Evolutionary conservation across 2,329 filamentous ascomycete genomes (phyloP).

Genomic region (Pseudopyrenochaeta lycopersici): DNA sequence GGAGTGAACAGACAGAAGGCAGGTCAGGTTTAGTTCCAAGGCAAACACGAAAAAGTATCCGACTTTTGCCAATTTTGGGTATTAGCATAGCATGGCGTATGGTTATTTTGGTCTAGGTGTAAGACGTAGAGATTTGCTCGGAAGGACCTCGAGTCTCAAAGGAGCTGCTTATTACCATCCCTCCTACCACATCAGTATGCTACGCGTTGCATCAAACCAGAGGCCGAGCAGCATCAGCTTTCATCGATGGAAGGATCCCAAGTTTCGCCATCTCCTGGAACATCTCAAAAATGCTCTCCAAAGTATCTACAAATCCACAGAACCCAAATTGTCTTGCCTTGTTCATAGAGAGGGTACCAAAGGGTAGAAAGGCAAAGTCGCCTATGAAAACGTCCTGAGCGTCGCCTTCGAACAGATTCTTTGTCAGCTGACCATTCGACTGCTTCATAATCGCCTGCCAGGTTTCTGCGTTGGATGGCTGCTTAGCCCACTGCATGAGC

Average conservation of each 20-base stretch:
- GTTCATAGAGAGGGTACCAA: slow-evolving; percentile 11
- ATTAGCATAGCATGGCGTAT: slow-evolving; percentile 37
- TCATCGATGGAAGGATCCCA: slow-evolving; percentile 13
- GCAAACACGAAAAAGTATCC: background rate
- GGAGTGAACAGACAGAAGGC: slow-evolving; percentile 30
- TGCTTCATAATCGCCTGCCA: slow-evolving; percentile 13
- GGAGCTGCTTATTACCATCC: background rate
- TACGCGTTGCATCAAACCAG: background rate
- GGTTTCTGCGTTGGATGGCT: background rate
- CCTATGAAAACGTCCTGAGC: slow-evolving; percentile 9
- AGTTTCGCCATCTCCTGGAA: slow-evolving; percentile 20
- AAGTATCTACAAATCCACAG: slow-evolving; percentile 14
- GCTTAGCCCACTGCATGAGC: slow-evolving; percentile 6
- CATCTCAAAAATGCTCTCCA: slow-evolving; percentile 21
- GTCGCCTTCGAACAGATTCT: slow-evolving; percentile 9
- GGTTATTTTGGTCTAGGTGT: slow-evolving; percentile 6
- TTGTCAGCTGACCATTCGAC: slow-evolving; percentile 8
- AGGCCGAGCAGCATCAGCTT: slow-evolving; percentile 11
- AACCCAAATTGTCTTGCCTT: slow-evolving; percentile 19
- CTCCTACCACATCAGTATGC: background rate
- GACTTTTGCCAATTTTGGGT: slow-evolving; percentile 6
- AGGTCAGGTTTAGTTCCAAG: background rate
- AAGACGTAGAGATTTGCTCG: slow-evolving; percentile 3
- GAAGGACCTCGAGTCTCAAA: background rate
- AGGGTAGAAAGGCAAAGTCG: slow-evolving; percentile 6